Percentiles rank a stretch among this genome's conserved stretches.
phyloP scores from a whole-genome alignment of 164 flowering plant genomes.

The Kalanchoe fedtschenkoi region DNA sequence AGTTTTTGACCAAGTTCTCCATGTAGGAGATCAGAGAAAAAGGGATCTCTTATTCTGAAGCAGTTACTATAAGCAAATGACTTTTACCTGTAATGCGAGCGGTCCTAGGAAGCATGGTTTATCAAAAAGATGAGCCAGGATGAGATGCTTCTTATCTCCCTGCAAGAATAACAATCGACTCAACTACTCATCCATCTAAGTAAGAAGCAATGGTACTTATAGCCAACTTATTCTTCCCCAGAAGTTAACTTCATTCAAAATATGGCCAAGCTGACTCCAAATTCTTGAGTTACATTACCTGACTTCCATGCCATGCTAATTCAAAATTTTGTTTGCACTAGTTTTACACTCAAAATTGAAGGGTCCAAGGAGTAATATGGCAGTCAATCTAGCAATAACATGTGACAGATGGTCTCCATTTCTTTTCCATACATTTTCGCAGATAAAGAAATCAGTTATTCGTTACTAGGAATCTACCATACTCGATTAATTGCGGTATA shows the following conservation, averaged over 20 bases:
- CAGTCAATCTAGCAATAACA: too few species aligned
- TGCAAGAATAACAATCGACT: slow-evolving; percentile 17
- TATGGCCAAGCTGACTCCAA: not conserved
- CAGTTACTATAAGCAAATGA: not conserved
- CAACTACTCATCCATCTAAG: not conserved
- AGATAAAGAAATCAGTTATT: too few species aligned
- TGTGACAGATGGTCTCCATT: not conserved
- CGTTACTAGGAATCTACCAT: not conserved
- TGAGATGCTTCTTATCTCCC: slow-evolving; percentile 60
- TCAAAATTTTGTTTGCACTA: too few species aligned
- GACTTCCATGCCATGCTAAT: too few species aligned
- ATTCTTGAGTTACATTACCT: not conserved
- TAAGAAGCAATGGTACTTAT: too few species aligned
- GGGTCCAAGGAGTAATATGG: too few species aligned
- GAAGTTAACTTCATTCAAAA: too few species aligned
- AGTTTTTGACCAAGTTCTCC: too few species aligned
- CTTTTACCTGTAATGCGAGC: slow-evolving; percentile 68
- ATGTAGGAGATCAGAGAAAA: not conserved
- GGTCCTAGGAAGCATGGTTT: slow-evolving; percentile 92
- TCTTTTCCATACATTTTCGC: not conserved
- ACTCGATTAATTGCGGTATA: too few species aligned
- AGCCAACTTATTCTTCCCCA: too few species aligned
- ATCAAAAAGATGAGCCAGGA: slow-evolving; percentile 88
- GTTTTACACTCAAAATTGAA: too few species aligned
- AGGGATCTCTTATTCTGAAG: not conserved